Base-by-base conservation (phyloP, 1,284 basidiomycete species). In the Boletellus deceptivus region DNA sequence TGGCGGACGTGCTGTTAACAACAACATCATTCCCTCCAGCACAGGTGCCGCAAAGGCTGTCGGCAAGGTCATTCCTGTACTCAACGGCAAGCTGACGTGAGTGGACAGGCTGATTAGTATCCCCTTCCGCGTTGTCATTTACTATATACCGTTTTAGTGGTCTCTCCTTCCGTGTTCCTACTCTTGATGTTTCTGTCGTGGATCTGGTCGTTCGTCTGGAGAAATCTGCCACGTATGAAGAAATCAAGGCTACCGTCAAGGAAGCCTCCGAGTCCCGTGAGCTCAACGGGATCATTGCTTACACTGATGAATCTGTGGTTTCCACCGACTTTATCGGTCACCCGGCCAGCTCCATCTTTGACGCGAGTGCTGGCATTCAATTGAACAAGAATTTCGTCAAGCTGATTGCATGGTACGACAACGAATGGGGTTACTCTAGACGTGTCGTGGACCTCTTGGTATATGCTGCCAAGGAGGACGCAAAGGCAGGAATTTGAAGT, bases 11-110 rank as follows among this genome's bases (percentile, higher is more conserved):
- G 86, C 88, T 65, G 94, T 96, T 58, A 88, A 87, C 74, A 91
- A 91, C 79, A 99, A 99, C 87, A 98, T 99, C 77, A 99, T 99
- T 71, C 96, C 96, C 54, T 98, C 96, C 29, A 97, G 93, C 67
- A 99, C 97, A 59, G 96, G 96, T 79, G 96, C 96, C 59, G 97
- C 97, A 74, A 99, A 99, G 83, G 93, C 95, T 59, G 96, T 98
- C 70, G 96, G 96, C 70, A 98, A 99, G 83, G 96, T 99, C 73
- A 99, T 99, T 71, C 96, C 96, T 58, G 74, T 76, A 56, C 84
- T 99, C 65, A 98, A 98, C 77, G 96, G 96, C 78, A 99, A 98
- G 81, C 87, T 97, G 64, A 94, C 58, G 60, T 65, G 53, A 56
- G 63, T 53, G 29, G 31, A 33, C 53, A 20, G 10, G 34, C 6